Percentiles rank a stretch among this genome's conserved stretches.
Evolutionary conservation across 2,329 filamentous ascomycete genomes (phyloP).

Genomic region (Helotiales sp.): DNA sequence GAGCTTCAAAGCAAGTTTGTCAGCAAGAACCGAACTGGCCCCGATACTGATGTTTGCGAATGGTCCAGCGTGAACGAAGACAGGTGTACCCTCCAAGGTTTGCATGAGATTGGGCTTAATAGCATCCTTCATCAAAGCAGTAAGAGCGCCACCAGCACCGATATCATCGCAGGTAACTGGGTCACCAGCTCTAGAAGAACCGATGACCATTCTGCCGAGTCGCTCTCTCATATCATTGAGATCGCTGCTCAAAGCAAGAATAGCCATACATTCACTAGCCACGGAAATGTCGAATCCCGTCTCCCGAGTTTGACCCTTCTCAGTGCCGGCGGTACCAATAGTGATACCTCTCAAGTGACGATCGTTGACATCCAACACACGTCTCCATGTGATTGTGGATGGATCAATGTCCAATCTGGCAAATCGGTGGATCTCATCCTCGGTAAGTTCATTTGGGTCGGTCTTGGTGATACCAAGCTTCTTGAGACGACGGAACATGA

Average conservation of each 20-base stretch:
- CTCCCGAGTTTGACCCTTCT: conserved; percentile 85
- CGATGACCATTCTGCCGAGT: conserved; percentile 94
- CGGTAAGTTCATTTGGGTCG: conserved; percentile 85
- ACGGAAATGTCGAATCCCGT: conserved; percentile 98
- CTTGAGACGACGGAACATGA: conserved; percentile 92
- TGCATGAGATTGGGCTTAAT: conserved; percentile 99
- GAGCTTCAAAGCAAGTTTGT: conserved; percentile 94
- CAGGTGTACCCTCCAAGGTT: conserved; percentile 93
- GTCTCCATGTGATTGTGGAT: conserved; percentile 95
- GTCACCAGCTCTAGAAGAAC: conserved; percentile 81
- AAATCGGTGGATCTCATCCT: conserved; percentile 86
- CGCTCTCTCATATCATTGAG: conserved; percentile 90
- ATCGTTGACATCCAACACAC: conserved; percentile 97
- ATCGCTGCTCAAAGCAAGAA: conserved; percentile 89
- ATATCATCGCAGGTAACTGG: conserved; percentile 96
- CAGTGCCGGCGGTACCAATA: conserved; percentile 84
- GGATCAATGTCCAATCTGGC: conserved; percentile 96
- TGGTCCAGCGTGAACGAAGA: conserved; percentile 95
- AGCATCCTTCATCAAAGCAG: conserved; percentile 95
- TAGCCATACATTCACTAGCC: conserved; percentile 97
- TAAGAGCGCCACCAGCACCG: conserved; percentile 87
- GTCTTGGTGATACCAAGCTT: conserved; percentile 97
- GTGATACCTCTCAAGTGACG: conserved; percentile 89
- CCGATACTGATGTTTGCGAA: conserved; percentile 99
- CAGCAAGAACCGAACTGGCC: conserved; percentile 91